Conservation (phyloP, 129 eudicot genomes). For the Artemisia argyi region DNA sequence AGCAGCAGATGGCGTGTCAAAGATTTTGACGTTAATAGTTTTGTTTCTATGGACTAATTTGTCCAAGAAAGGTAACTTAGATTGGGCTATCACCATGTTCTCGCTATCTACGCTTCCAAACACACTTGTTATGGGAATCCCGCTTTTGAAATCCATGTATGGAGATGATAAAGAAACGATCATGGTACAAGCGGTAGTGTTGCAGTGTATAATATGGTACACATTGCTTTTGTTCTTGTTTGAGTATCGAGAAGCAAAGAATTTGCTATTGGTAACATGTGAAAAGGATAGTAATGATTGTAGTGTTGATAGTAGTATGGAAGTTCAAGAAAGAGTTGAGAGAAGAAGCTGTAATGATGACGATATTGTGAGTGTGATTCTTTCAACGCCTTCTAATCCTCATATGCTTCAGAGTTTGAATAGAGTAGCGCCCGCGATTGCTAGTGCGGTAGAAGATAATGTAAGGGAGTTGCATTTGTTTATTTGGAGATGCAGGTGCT, state of each 20-base stretch:
- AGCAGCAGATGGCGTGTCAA: constrained; percentile 66
- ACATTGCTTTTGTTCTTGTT: constrained; percentile 61
- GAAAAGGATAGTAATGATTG: constrained; percentile 16
- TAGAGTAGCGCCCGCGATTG: constrained; percentile 33
- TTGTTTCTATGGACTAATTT: constrained; percentile 46
- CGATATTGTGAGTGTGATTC: constrained; percentile 29
- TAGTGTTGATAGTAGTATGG: constrained; percentile 9
- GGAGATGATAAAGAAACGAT: constrained; percentile 60
- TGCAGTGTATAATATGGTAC: constrained; percentile 76
- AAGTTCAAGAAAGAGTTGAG: constrained; percentile 28
- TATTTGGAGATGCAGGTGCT: constrained; percentile 43
- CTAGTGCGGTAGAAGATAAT: constrained; percentile 33
- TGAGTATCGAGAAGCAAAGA: constrained; percentile 62
- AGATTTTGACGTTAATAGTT: constrained; percentile 44
- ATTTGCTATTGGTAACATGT: constrained; percentile 30
- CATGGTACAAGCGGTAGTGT: constrained; percentile 68
- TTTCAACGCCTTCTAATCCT: constrained; percentile 32
- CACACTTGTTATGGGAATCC: constrained; percentile 75
- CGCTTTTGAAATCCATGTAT: constrained; percentile 62
- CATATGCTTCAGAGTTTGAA: constrained; percentile 33
- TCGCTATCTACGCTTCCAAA: constrained; percentile 71
- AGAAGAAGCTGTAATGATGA: constrained; percentile 32
- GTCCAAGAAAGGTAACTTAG: constrained; percentile 44
- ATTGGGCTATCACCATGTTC: constrained; percentile 67
- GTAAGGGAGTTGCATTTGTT: constrained; percentile 40